Percentiles rank a stretch among this genome's conserved stretches.
phyloP scores from a whole-genome alignment of 441 rosid genomes.

The Heliophila coronopifolia region DNA sequence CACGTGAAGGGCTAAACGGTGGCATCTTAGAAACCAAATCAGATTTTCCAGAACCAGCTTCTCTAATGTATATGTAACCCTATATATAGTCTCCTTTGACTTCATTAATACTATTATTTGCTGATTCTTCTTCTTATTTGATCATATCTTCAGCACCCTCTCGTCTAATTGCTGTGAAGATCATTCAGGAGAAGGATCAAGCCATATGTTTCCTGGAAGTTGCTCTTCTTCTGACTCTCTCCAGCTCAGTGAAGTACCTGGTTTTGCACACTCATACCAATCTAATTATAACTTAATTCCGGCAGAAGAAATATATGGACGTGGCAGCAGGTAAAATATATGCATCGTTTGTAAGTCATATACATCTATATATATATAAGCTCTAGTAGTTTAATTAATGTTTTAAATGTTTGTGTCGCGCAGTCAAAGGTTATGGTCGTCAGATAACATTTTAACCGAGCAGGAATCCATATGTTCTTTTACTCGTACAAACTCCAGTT shows the following conservation, averaged over 20 bases:
- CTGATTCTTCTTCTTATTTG: slow-evolving; percentile 1
- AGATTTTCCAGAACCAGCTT: slow-evolving; percentile 24
- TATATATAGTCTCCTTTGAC: slow-evolving; percentile 3
- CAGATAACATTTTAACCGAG: slow-evolving; percentile 31
- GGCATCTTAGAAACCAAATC: slow-evolving; percentile 20
- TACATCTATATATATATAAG: no score
- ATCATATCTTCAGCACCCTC: slow-evolving; percentile 15
- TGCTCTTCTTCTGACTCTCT: slow-evolving; percentile 10
- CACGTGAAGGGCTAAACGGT: slow-evolving; percentile 24
- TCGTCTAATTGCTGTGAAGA: slow-evolving; percentile 14
- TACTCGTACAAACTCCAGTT: slow-evolving; percentile 9
- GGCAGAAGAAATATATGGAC: slow-evolving; percentile 25
- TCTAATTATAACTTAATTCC: slow-evolving; percentile 20
- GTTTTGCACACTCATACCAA: slow-evolving; percentile 21
- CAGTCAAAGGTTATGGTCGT: slow-evolving; percentile 22
- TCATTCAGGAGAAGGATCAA: slow-evolving; percentile 12
- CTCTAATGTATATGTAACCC: slow-evolving; percentile 20
- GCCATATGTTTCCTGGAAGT: slow-evolving; percentile 18
- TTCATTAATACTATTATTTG: background rate
- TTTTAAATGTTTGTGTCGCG: slow-evolving; percentile 10
- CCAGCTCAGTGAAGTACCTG: slow-evolving; percentile 19
- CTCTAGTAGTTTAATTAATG: no score
- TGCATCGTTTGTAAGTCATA: background rate
- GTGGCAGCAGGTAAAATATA: slow-evolving; percentile 20
- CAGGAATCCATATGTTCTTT: slow-evolving; percentile 27